A percentile compares a stretch with the other conserved stretches of the same genome.
phyloP scores from a whole-genome alignment of 768 basidiomycete genomes.

The Mycena epipterygia region DNA sequence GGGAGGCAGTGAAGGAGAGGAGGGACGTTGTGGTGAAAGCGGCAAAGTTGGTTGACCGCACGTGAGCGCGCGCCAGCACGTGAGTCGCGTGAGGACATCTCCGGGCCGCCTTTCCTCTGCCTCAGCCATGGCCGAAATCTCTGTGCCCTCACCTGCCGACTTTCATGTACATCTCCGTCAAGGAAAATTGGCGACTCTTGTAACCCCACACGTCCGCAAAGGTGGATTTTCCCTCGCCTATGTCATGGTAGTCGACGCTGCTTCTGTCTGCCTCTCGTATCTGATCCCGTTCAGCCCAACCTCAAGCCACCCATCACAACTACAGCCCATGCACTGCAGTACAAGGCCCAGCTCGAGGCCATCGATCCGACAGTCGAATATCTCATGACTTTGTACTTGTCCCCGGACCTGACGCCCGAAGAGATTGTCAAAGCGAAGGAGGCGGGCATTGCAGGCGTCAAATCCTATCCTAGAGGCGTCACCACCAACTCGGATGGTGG shows the following conservation, averaged over 20 bases:
- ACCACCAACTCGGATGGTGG: conserved; percentile 98
- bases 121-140: conserved; percentile 9
- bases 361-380: conserved; percentile 87
- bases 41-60: conserved; percentile 26
- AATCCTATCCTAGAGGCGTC: conserved; percentile 97
- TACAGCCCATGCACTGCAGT: conserved; percentile 84
- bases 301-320: conserved; percentile 89
- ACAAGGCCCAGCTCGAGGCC: conserved; percentile 79
- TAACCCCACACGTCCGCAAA: conserved; percentile 89
- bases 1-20: background rate
- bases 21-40: conserved; percentile 15
- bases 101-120: background rate
- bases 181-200: conserved; percentile 83
- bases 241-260: conserved; percentile 81
- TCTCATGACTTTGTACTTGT: conserved; percentile 98
- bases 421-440: conserved; percentile 90
- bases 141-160: conserved; percentile 81
- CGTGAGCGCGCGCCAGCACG: conserved; percentile 43
- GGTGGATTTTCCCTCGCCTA: conserved; percentile 95
- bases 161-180: conserved; percentile 98
- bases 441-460: conserved; percentile 92
- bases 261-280: conserved; percentile 4
- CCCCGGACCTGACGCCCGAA: conserved; percentile 88
- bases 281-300: conserved; percentile 77
- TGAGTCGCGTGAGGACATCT: too few species aligned